Percentiles rank a stretch among this genome's conserved stretches.
These are phyloP conservation scores for Aspergillaceae sp. DNA, from an alignment of 2,329 filamentous ascomycete species.

Conservation along the genomic window DNA sequence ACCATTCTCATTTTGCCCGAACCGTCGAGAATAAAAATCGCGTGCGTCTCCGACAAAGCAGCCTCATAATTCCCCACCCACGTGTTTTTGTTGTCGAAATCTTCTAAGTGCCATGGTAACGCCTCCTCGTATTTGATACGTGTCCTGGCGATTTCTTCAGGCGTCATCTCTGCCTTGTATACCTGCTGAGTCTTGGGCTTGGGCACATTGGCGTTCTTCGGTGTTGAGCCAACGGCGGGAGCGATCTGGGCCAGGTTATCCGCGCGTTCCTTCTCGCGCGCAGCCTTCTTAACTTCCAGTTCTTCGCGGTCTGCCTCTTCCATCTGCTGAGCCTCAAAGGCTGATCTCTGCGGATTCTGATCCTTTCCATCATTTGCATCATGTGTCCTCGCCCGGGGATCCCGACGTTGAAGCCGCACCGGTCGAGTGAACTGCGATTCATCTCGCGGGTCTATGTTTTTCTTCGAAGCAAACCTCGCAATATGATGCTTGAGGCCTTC, in stretches of 20 bases:
- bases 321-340: constrained; percentile 38
- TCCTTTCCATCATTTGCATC: constrained; percentile 47
- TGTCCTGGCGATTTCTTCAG: constrained; percentile 59
- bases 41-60: constrained; percentile 70
- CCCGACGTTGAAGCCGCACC: constrained; percentile 79
- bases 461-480: constrained; percentile 66
- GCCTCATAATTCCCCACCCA: constrained; percentile 91
- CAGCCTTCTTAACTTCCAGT: constrained; percentile 54
- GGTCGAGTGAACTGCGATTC: constrained; percentile 78
- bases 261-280: constrained; percentile 76
- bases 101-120: constrained; percentile 91
- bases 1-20: constrained; percentile 70
- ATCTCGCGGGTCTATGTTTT: constrained; percentile 59
- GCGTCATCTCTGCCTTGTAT: constrained; percentile 67
- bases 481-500: constrained; percentile 79
- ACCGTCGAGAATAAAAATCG: constrained; percentile 68
- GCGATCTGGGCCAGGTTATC: constrained; percentile 89
- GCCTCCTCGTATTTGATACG: constrained; percentile 82
- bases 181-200: constrained; percentile 81
- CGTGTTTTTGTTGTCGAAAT: constrained; percentile 88
- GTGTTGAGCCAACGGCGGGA: constrained; percentile 60
- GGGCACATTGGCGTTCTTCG: constrained; percentile 57
- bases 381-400: constrained; percentile 56
- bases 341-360: constrained; percentile 30
- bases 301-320: constrained; percentile 60